These are phyloP conservation scores for Aureobasidium lini DNA, from an alignment of 2,329 filamentous ascomycete genomes.

Conservation along the genomic window DNA sequence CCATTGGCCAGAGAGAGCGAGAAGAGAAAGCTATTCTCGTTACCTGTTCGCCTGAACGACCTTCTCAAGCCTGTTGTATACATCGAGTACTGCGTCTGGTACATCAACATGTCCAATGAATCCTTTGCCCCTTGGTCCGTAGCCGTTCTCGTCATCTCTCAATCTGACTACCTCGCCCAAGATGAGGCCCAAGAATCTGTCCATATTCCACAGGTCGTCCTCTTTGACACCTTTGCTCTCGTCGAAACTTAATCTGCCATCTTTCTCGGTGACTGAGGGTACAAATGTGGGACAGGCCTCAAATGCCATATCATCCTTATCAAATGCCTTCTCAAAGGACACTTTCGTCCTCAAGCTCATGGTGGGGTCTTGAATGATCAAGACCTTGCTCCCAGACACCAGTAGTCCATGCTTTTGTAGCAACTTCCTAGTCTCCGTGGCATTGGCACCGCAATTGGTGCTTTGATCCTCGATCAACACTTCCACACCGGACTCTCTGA, in stretches of 20 bases:
- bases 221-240: neutral
- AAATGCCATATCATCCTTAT: constrained; percentile 20
- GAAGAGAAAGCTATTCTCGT: no score
- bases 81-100: constrained; percentile 29
- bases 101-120: constrained; percentile 41
- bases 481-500: constrained; percentile 22
- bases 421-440: constrained; percentile 29
- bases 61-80: constrained; percentile 22
- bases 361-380: constrained; percentile 41
- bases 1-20: no score
- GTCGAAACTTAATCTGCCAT: constrained; percentile 13
- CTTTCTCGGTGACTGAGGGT: constrained; percentile 18
- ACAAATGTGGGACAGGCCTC: constrained; percentile 29
- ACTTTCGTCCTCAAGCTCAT: constrained; percentile 37
- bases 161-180: constrained; percentile 39
- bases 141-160: constrained; percentile 35
- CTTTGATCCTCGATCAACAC: constrained; percentile 38
- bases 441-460: constrained; percentile 42
- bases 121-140: constrained; percentile 37
- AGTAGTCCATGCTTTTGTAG: constrained; percentile 27
- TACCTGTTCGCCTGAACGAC: neutral
- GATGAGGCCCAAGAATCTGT: constrained; percentile 36
- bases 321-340: constrained; percentile 35
- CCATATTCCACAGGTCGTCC: constrained; percentile 29
- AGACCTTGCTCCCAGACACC: constrained; percentile 19